Percentiles rank a stretch among this genome's conserved stretches.
These are phyloP conservation scores for Trichophyton schoenleinii DNA, from an alignment of 2,329 filamentous ascomycete species.

Conservation along the genomic window DNA sequence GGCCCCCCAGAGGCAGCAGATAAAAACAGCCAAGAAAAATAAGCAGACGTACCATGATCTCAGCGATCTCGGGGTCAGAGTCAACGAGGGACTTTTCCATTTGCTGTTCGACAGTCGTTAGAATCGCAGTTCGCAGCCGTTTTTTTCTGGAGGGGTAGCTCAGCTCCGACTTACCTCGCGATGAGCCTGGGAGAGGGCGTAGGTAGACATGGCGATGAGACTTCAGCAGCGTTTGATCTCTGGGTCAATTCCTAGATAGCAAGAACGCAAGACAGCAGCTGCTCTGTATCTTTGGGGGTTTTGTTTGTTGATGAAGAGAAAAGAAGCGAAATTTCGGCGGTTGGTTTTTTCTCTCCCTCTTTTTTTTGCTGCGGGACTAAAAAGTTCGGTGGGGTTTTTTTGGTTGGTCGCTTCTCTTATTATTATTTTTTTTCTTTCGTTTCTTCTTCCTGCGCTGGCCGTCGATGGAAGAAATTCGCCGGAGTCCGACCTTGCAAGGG, in stretches of 20 bases:
- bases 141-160: constrained; percentile 9
- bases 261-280: background rate
- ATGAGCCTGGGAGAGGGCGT: constrained; percentile 55
- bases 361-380: background rate
- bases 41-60: constrained; percentile 69
- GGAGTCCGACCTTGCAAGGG: background rate
- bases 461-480: background rate
- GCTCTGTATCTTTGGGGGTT: background rate
- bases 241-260: background rate
- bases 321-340: background rate
- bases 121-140: background rate
- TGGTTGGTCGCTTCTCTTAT: background rate
- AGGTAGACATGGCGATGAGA: constrained; percentile 34
- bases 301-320: background rate
- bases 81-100: constrained; percentile 91
- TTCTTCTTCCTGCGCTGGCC: background rate
- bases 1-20: background rate
- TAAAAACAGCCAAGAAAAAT: background rate
- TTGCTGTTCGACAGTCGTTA: constrained; percentile 47
- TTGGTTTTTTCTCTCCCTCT: background rate
- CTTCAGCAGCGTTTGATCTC: background rate
- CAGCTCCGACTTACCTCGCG: constrained; percentile 43
- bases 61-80: constrained; percentile 82
- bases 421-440: background rate
- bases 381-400: background rate